These are phyloP conservation scores for Fusarium equiseti DNA, from an alignment of 2,329 filamentous ascomycete genomes.

Conservation along the genomic window DNA sequence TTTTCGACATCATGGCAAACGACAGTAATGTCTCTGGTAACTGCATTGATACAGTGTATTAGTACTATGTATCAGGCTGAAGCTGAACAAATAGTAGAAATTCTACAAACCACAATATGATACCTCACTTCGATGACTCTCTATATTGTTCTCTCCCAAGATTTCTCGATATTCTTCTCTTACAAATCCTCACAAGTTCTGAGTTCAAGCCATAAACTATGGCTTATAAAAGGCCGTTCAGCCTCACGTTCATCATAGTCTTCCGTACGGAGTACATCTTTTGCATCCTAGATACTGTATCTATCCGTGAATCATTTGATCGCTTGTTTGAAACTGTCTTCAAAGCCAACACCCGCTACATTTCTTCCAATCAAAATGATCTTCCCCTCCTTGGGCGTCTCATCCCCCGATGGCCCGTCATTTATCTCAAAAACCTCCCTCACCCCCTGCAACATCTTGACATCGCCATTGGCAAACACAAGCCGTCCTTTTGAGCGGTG, in stretches of 20 bases:
- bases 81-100: slow-evolving; percentile 33
- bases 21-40: slow-evolving; percentile 47
- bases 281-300: background rate
- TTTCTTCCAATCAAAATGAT: slow-evolving; percentile 73
- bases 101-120: background rate
- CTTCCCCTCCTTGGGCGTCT: slow-evolving; percentile 61
- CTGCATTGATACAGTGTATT: background rate
- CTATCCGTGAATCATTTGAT: slow-evolving; percentile 29
- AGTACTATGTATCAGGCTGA: slow-evolving; percentile 6
- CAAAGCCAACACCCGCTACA: slow-evolving; percentile 64
- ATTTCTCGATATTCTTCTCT: background rate
- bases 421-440: slow-evolving; percentile 93
- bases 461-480: slow-evolving; percentile 70
- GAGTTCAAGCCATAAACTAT: background rate
- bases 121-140: background rate
- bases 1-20: slow-evolving; percentile 47
- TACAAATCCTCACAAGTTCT: background rate
- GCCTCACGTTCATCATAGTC: background rate
- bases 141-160: background rate
- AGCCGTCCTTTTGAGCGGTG: slow-evolving; percentile 90
- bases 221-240: background rate
- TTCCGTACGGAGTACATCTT: background rate
- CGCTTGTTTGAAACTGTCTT: slow-evolving; percentile 56
- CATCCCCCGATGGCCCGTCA: slow-evolving; percentile 63
- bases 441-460: slow-evolving; percentile 90